These are phyloP conservation scores for Hemisphaericaspora nanyangensis DNA, from an alignment of 805 yeast genomes.

Conservation along the genomic window DNA sequence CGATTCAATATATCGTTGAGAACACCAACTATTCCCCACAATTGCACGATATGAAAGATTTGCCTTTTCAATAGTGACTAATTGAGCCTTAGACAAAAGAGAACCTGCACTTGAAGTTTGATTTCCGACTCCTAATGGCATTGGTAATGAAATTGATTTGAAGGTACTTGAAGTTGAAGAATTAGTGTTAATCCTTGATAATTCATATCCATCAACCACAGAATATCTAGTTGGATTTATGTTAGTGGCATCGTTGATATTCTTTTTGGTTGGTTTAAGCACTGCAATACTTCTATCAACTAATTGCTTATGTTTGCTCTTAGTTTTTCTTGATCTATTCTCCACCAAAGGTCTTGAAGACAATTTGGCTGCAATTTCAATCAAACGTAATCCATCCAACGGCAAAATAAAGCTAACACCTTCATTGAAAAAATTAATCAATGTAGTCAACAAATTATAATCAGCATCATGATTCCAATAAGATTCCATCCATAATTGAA, in stretches of 20 bases:
- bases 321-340: slow-evolving; percentile 14
- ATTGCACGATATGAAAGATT: slow-evolving; percentile 52
- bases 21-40: slow-evolving; percentile 48
- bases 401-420: slow-evolving; percentile 62
- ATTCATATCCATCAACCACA: slow-evolving; percentile 56
- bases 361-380: slow-evolving; percentile 60
- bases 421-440: slow-evolving; percentile 77
- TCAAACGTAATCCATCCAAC: slow-evolving; percentile 56
- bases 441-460: slow-evolving; percentile 57
- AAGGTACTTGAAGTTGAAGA: slow-evolving; percentile 39
- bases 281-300: slow-evolving; percentile 49
- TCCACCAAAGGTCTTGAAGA: slow-evolving; percentile 53
- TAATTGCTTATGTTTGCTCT: slow-evolving; percentile 38
- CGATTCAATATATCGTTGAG: slow-evolving; percentile 24
- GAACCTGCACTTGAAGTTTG: slow-evolving; percentile 38
- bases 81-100: slow-evolving; percentile 36
- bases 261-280: slow-evolving; percentile 32
- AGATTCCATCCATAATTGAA: slow-evolving; percentile 85
- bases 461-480: slow-evolving; percentile 76
- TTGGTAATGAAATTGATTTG: slow-evolving; percentile 38
- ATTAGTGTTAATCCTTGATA: slow-evolving; percentile 48
- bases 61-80: slow-evolving; percentile 44
- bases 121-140: slow-evolving; percentile 42
- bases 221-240: slow-evolving; percentile 25
- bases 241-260: too few relatives aligned